phyloP scores from a whole-genome alignment of 2,329 filamentous ascomycete species.

The Beauveria sp. region DNA sequence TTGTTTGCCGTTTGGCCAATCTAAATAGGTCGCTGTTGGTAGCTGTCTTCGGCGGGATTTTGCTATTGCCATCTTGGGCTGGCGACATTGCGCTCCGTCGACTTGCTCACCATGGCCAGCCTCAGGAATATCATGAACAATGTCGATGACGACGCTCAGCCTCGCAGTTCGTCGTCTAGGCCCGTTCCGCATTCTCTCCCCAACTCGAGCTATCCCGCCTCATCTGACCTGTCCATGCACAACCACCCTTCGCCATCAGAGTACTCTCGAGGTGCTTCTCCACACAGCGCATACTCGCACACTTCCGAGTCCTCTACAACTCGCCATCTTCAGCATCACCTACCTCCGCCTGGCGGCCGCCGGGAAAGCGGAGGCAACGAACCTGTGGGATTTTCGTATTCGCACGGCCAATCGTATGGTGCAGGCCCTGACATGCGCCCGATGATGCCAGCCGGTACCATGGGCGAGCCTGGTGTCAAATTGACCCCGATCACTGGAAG shows the following conservation, averaged over 20 bases:
- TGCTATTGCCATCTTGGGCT: conserved; percentile 18
- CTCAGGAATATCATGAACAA: conserved; percentile 51
- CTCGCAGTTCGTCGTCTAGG: not conserved
- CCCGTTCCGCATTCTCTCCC: not conserved
- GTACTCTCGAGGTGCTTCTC: conserved; percentile 28
- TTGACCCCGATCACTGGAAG: conserved; percentile 49
- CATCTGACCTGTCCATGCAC: conserved; percentile 22
- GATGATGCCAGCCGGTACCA: conserved; percentile 25
- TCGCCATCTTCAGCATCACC: conserved; percentile 7
- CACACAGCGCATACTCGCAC: conserved; percentile 18
- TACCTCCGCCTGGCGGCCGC: not conserved
- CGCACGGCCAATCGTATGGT: conserved; percentile 4
- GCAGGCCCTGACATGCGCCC: conserved; percentile 28
- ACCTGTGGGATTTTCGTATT: conserved; percentile 3
- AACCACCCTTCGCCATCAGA: conserved; percentile 23
- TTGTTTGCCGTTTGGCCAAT: not conserved
- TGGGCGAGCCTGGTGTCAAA: conserved; percentile 36
- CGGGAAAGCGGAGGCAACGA: conserved; percentile 4
- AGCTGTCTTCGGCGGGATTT: conserved; percentile 5
- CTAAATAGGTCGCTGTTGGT: not conserved
- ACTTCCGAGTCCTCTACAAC: conserved; percentile 5
- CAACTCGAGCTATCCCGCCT: conserved; percentile 31
- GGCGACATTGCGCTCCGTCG: conserved; percentile 25
- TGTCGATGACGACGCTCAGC: conserved; percentile 39
- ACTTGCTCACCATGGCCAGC: conserved; percentile 43